Evolutionary conservation across 306 rosid genomes (phyloP), one percentile per base, ranked within the genome.

Genomic region (Prunus mira): DNA sequence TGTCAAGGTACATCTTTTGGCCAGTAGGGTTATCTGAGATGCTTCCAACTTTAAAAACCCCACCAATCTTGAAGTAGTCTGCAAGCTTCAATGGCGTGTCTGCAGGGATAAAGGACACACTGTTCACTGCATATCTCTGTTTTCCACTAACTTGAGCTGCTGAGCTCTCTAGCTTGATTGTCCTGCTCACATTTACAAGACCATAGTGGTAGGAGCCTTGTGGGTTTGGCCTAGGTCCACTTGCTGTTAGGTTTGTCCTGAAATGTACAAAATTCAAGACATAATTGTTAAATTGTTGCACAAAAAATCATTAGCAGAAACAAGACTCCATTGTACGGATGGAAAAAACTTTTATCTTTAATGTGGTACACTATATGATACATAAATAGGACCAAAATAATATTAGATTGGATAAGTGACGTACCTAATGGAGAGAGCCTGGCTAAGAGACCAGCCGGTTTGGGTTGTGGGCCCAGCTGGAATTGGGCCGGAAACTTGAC

Each of bases 171-270:
- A 95, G 66, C 7, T 4, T 72, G 61, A 95, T 85, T 41, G 95
- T 95, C 77, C 90, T 92, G 63, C 90, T 86, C 1, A 90, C 71
- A 83, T 89, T 90, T 50, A 92, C 82, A 1, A 80, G 72, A 71
- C 98, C 98, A 67, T 95, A 95, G 78, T 95, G 98, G 80, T 95
- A 95, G 0, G 98, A 95, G 6, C 98, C 98, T 58, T 95, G 97
- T 17, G 98, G 98, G 63, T 95, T 95, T 20, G 98, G 98, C 72
- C 97, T 90, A 28, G 97, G 98, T 69, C 98, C 98, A 84, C 97
- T 95, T 0, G 98, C 98, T 10, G 93, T 92, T 20, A 95, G 76
- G 71, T 95, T 95, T 2, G 96, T 95, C 92, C 98, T 95, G 77
- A n/a, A 54, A 72, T 52, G n/a, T 12, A 58, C 13, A 56, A 34